Evolutionary conservation across 768 basidiomycete species (phyloP).

Genomic region (Leccinum longicurvipes): DNA sequence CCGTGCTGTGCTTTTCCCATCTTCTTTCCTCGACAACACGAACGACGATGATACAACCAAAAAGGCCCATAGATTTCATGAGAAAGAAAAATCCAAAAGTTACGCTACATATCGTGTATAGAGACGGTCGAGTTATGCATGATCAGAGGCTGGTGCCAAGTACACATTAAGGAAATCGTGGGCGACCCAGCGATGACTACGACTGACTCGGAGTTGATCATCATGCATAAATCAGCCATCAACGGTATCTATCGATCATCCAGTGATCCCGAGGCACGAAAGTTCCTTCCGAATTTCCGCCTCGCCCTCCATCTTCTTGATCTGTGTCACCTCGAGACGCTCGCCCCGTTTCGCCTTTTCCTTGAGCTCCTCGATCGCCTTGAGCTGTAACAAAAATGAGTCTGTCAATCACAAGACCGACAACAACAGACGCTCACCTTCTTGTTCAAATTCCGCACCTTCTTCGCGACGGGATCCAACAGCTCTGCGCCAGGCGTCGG

Average conservation of each 20-base stretch:
- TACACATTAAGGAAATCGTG: background rate
- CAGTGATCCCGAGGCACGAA: constrained; percentile 30
- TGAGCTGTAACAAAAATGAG: constrained; percentile 53
- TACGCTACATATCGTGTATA: background rate
- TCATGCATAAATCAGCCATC: background rate
- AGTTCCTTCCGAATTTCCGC: constrained; percentile 82
- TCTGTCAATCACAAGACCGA: background rate
- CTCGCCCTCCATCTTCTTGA: constrained; percentile 96
- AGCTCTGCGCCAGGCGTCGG: constrained; percentile 54
- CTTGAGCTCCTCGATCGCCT: constrained; percentile 98
- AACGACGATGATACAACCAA: background rate
- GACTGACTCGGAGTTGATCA: background rate
- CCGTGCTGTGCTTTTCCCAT: background rate
- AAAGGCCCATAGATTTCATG: constrained; percentile 5
- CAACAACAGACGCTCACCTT: constrained; percentile 52
- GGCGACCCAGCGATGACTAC: background rate
- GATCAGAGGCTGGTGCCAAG: background rate
- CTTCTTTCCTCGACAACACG: too few relatives aligned
- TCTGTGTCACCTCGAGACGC: constrained; percentile 88
- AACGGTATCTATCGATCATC: constrained; percentile 11
- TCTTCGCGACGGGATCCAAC: constrained; percentile 86
- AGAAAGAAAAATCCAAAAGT: background rate
- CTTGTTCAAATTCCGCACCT: constrained; percentile 91
- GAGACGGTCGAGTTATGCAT: background rate
- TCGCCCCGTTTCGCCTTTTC: constrained; percentile 88